Base-by-base conservation (phyloP, 2,329 filamentous ascomycete species). In the Exophiala spinifera region DNA sequence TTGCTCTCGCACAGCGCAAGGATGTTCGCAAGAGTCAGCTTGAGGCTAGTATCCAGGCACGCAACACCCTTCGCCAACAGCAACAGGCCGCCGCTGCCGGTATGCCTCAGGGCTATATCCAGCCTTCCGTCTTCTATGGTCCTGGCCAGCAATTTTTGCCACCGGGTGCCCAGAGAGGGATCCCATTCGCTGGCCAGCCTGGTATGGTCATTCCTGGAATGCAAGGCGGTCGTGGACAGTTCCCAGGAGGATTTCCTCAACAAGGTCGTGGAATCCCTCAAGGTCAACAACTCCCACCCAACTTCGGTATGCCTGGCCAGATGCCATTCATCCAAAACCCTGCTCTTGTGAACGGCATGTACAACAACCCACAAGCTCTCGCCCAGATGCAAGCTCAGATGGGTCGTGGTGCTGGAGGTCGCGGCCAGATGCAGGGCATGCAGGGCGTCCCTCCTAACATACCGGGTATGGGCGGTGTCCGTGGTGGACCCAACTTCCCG, bases 1-100 rank as follows among this genome's bases (percentile, higher is more conserved):
- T 99, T 68, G 94, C 94, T 66, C 84, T 99, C 63, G 94, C 94
- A 62, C 94, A 99, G 82, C 92, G 94, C 78, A 99, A 99, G 85
- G 94, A 99, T 76, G 92, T 99, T 68, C 91, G 94, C 76, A 96
- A 96, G 85, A 96, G 86, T 79, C 94, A 97, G 71, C 89, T 99
- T 66, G 94, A 99, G 81, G 92, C 92, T 68, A 96, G 90, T 76
- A 99, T 99, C 75, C 94, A 97, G 79, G 92, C 94, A 74, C 91
- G 94, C 75, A 97, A 97, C 82, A 92, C 96, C 75, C 86, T 96
- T 71, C 88, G 94, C 70, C 94, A 97, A 86, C 94, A 97, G 80
- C 94, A 99, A 77, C 90, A 91, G 64, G 91, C 91, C 63, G 90
- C 91, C 63, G 88, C 88, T 63, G 90, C 88, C 50, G 91, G 89